phyloP scores from a whole-genome alignment of 1,284 basidiomycete species.

The Xerocomus alliaceus region DNA sequence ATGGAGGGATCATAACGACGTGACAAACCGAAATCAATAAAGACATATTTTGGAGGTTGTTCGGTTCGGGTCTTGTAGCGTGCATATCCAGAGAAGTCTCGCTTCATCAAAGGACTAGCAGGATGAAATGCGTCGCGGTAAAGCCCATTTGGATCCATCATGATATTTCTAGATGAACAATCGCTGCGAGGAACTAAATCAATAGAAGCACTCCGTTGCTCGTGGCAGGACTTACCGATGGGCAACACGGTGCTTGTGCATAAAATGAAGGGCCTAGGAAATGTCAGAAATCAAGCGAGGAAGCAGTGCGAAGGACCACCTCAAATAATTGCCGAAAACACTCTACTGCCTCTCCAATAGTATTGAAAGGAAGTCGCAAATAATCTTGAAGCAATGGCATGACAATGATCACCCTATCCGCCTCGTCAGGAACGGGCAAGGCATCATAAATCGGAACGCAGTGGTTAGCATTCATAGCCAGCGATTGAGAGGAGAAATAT shows the following conservation, averaged over 20 bases:
- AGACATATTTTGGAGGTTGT: constrained; percentile 42
- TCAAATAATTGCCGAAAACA: background rate
- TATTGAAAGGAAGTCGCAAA: constrained; percentile 30
- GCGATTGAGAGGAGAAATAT: constrained; percentile 24
- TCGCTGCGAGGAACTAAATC: constrained; percentile 7
- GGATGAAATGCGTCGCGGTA: constrained; percentile 41
- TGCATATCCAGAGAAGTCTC: constrained; percentile 28
- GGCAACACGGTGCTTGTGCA: constrained; percentile 24
- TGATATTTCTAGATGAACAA: constrained; percentile 40
- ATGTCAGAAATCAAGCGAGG: background rate
- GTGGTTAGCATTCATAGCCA: constrained; percentile 38
- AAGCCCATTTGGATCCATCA: constrained; percentile 43
- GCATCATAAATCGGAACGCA: constrained; percentile 45
- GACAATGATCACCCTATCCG: constrained; percentile 31
- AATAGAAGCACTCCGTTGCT: fast-evolving
- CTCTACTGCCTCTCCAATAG: constrained; percentile 21
- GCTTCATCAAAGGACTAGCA: constrained; percentile 9
- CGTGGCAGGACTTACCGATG: constrained; percentile 14
- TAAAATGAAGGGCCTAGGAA: constrained; percentile 21
- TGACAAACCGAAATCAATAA: constrained; percentile 51
- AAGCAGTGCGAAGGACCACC: background rate
- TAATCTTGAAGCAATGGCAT: constrained; percentile 42
- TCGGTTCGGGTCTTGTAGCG: constrained; percentile 36
- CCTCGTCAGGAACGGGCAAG: constrained; percentile 20
- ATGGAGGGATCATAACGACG: constrained; percentile 31